A percentile compares a stretch with the other conserved stretches of the same genome.
phyloP scores from a whole-genome alignment of 2,329 filamentous ascomycete species.

The Lachnellula suecica region DNA sequence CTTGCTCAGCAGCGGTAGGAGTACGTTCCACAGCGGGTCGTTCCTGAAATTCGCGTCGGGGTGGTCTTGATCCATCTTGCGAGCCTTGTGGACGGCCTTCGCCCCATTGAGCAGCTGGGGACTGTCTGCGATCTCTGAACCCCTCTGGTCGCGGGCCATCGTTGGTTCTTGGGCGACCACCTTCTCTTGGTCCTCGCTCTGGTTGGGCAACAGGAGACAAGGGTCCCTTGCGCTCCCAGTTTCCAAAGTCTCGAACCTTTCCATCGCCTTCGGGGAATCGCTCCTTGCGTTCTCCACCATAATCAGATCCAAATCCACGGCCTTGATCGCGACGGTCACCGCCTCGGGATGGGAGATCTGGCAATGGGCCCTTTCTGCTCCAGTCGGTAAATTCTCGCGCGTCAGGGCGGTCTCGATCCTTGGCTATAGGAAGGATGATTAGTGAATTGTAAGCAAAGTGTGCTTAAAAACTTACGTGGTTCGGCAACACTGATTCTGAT shows the following conservation, averaged over 20 bases:
- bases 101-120: constrained; percentile 76
- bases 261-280: constrained; percentile 68
- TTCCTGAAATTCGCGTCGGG: constrained; percentile 74
- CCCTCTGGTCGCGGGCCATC: constrained; percentile 60
- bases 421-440: constrained; percentile 55
- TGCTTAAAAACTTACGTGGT: constrained; percentile 70
- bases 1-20: constrained; percentile 86
- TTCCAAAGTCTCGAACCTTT: constrained; percentile 76
- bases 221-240: constrained; percentile 95
- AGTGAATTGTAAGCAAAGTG: constrained; percentile 32
- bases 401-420: constrained; percentile 72
- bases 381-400: constrained; percentile 83
- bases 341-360: constrained; percentile 63
- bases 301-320: constrained; percentile 50
- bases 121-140: constrained; percentile 62
- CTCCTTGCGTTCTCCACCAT: constrained; percentile 66
- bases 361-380: constrained; percentile 88
- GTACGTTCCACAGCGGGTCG: constrained; percentile 65
- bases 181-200: constrained; percentile 55
- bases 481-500: constrained; percentile 96
- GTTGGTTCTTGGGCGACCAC: constrained; percentile 56
- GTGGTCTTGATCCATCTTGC: constrained; percentile 76
- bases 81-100: constrained; percentile 56
- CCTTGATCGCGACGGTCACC: constrained; percentile 48
- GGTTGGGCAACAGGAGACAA: constrained; percentile 67